Evolutionary conservation across 148 eudicot genomes (phyloP), one percentile per base, ranked within the genome.

Genomic region (Salicornia ramosissima): DNA sequence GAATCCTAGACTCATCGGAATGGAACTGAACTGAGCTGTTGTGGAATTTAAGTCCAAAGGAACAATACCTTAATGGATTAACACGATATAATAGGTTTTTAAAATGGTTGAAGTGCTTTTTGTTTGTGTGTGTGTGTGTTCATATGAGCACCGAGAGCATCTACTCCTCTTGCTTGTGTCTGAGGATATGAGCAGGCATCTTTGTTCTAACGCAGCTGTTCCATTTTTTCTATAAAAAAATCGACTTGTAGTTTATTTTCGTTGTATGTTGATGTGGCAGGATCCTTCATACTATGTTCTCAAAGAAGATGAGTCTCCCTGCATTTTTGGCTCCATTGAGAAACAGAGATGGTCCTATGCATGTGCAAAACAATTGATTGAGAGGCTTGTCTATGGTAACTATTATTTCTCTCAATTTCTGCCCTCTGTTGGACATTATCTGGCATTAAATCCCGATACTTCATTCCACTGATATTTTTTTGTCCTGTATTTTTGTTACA

Each of bases 261-360:
- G 19, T 10, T 60, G 43, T 47, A 4, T 66, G 64, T 59, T 77
- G 45, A 40, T 77, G 60, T 43, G 50, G 33, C 80, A 94, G 95
- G 99, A 90, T 80, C 98, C 95, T 67, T 85, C 81, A 31, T 94
- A 87, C 83, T 94, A 74, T 83, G 70, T 94, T 75, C 89, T 94
- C 5, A 87, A 80, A 75, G 99, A 94, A 74, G 96, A 94, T 81
- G 77, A 65, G 4, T 90, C 98, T 66, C 98, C 98, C 60, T 94
- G 98, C 83, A 90, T 94, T 71, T 94, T 94, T 79, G 98, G 98
- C 67, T 42, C 98, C 65, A 89, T 94, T 82, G 99, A 94, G 79
- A 94, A 90, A 79, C 99, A 94, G 84, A 91, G 99, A 77, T 94
- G 99, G 99, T 94, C 99, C 42, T 94, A 94, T 72, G 99, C 99